Percentiles rank a stretch among this genome's conserved stretches.
These are phyloP conservation scores for Maudiozyma humilis DNA, from an alignment of 1,139 yeast genomes.

Conservation along the genomic window DNA sequence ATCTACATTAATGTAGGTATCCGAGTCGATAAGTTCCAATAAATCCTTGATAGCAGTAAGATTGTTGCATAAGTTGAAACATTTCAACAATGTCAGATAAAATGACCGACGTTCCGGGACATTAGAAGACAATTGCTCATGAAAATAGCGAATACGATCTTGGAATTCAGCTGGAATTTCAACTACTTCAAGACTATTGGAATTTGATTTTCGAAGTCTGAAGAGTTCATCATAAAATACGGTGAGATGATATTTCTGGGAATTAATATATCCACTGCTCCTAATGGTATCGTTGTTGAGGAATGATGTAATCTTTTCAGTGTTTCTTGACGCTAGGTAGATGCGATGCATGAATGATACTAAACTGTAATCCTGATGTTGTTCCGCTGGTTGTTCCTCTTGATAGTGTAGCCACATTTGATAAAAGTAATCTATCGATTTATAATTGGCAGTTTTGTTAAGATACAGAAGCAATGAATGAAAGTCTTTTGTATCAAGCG, in stretches of 20 bases:
- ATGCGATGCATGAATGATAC: conserved; percentile 16
- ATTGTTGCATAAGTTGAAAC: conserved; percentile 15
- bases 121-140: neutral
- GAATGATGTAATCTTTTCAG: conserved; percentile 11
- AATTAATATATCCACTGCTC: conserved; percentile 13
- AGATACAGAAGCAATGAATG: conserved; percentile 16
- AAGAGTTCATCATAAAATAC: conserved; percentile 14
- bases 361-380: neutral
- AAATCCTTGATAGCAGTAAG: conserved; percentile 12
- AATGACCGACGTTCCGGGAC: neutral
- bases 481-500: conserved; percentile 16
- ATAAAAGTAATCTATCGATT: conserved; percentile 18
- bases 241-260: conserved; percentile 14
- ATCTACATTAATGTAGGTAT: conserved; percentile 8
- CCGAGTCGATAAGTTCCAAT: conserved; percentile 5
- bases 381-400: conserved; percentile 2
- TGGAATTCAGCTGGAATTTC: neutral
- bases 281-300: conserved; percentile 11
- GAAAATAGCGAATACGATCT: neutral
- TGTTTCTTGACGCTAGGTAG: conserved; percentile 11
- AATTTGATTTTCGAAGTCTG: neutral
- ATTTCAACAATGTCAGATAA: conserved; percentile 11
- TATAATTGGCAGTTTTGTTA: conserved; percentile 15
- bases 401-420: conserved; percentile 20
- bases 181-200: neutral